Evolutionary conservation across 768 basidiomycete genomes (phyloP), one percentile per base, ranked within the genome.

Genomic region (Clitopilus passeckerianus): DNA sequence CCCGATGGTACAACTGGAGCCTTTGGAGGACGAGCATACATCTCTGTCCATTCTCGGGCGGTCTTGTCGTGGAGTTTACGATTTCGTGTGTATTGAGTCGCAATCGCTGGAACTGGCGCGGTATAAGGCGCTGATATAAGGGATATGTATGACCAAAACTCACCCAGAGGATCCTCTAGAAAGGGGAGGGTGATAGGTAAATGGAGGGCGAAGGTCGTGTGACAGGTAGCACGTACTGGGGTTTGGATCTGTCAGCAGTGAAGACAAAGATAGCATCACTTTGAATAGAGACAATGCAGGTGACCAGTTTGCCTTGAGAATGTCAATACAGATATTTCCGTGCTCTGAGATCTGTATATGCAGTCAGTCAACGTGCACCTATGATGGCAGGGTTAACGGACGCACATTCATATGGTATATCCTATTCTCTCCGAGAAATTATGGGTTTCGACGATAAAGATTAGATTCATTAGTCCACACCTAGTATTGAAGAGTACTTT

Each of bases 221-320:
- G 57, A 24, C 27, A 27, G 23, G 34, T 37, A 30, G 37, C 53
- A 79, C 91, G 61, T 69, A 93, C 93, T 82, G 0, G 95, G 95
- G 75, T 98, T 98, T 0, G 95, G 95, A 65, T 97, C 95, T 10
- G 93, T 95, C 54, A 98, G 78, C 10, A 98, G 83, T 0, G 93
- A 95, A 0, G 93, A 95, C 4, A 98, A 81, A 24, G 93, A 95
- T 18, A 98, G 84, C 73, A 98, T 87, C 67, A 96, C 91, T 77
- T 98, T 97, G 80, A 91, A 95, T 53, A 98, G 77, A 2, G 93
- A 95, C 20, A 98, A 74, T 1, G 95, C 95, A 6, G 95, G 95
- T 1, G 92, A 95, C 95, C 95, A 98, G 66, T 92, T 90, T 67
- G 86, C 82, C 75, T 98, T 97, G 60, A 98, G 82, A 55, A 96